Percentiles rank a stretch among this genome's conserved stretches.
These are phyloP conservation scores for Jasminum sambac DNA, from an alignment of 257 asterid species.

Conservation along the genomic window DNA sequence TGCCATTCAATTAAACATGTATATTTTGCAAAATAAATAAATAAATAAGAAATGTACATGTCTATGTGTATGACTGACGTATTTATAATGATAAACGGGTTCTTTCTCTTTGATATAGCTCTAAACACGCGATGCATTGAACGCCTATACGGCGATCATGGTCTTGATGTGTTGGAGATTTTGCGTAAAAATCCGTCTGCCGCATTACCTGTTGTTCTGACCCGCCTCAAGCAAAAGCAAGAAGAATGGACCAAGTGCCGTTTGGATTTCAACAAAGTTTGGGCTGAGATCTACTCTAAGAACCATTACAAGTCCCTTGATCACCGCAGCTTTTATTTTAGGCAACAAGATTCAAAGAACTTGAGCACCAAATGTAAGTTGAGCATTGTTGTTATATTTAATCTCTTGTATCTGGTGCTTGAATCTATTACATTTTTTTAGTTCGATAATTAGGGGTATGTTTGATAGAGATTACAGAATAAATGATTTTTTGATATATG, in stretches of 20 bases:
- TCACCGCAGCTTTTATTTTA: slow-evolving; percentile 97
- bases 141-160: slow-evolving; percentile 98
- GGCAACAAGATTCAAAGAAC: slow-evolving; percentile 96
- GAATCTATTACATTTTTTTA: background rate
- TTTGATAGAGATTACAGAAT: too few relatives aligned
- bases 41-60: background rate
- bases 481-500: too few relatives aligned
- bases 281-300: slow-evolving; percentile 93
- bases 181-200: slow-evolving; percentile 79
- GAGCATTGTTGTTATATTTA: slow-evolving; percentile 13
- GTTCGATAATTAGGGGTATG: background rate
- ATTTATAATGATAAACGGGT: slow-evolving; percentile 13
- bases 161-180: slow-evolving; percentile 91
- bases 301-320: slow-evolving; percentile 98
- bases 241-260: slow-evolving; percentile 98
- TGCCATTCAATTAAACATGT: background rate
- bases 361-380: slow-evolving; percentile 93
- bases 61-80: background rate
- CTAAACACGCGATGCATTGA: slow-evolving; percentile 91
- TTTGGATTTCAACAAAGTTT: slow-evolving; percentile 85
- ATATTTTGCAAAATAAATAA: too few relatives aligned
- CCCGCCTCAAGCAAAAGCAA: slow-evolving; percentile 96
- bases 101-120: slow-evolving; percentile 44
- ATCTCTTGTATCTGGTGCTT: slow-evolving; percentile 10
- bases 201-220: slow-evolving; percentile 77